Evolutionary conservation across 345 rosid genomes (phyloP), one percentile per base, ranked within the genome.

Genomic region (Hibiscus trionum): DNA sequence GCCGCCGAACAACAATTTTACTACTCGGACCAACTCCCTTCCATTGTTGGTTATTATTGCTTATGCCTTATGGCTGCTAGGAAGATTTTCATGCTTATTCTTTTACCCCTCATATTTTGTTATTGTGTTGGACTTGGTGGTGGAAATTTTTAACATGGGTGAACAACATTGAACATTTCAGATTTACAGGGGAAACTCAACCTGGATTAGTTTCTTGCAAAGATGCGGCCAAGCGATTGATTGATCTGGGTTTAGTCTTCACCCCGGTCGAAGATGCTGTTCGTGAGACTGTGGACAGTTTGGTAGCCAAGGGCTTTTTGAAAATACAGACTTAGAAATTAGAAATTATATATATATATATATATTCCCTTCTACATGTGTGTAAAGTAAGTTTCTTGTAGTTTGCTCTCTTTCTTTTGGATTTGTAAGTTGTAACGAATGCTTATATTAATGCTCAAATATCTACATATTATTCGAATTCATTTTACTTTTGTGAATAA

Each of bases 181-280:
- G 81, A 78, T 88, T 91, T 74, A 49, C 24, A 1, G 79, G 74
- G 39, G 91, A 86, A 77, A 93, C 96, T 55, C 93, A 93, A 27
- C 92, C 91, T 0, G 93, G 96, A 4, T 77, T 91, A 70, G 66
- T 69, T 63, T 53, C 83, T 1, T 79, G 93, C 76, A 21, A 81
- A 57, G 86, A 88, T 67, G 93, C 96, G n/a, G 93, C 93, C 47
- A 88, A 91, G 87, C 86, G 85, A 77, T 74, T 91, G 76, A 82
- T 88, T 0, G 74, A 86, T 62, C 81, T 88, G 21, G 97, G 97
- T 24, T 9, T 93, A 42, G 75, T 74, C 57, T 93, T 91, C 77
- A 86, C 86, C 3, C 80, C 87, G 1, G 76, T 89, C n/a, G 97
- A 88, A 81, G 92, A 86, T 37, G 82, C 92, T 57, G 79, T 89